Percentiles rank a stretch among this genome's conserved stretches.
phyloP scores from a whole-genome alignment of 495 filamentous ascomycete genomes.

The Penicillium soppii region DNA sequence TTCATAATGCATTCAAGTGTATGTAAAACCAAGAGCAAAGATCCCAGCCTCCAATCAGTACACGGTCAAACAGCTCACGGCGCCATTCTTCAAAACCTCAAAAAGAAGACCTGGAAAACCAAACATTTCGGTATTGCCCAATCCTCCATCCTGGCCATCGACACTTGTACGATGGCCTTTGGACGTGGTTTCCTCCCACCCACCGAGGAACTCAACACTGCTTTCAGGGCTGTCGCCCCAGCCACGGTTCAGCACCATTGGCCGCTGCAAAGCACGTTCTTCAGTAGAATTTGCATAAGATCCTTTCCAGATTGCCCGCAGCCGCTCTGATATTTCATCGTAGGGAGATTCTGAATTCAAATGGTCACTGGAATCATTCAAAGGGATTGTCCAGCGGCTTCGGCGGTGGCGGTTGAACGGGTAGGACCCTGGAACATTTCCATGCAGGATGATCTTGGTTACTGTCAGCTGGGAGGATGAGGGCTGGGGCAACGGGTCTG shows the following conservation, averaged over 20 bases:
- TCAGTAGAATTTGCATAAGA: constrained; percentile 62
- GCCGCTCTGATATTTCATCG: constrained; percentile 60
- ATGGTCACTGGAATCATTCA: constrained; percentile 28
- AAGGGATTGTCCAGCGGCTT: constrained; percentile 79
- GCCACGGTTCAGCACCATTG: constrained; percentile 86
- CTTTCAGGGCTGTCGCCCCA: constrained; percentile 91
- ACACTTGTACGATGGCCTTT: constrained; percentile 40
- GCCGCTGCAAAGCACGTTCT: constrained; percentile 62
- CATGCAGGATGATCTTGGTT: constrained; percentile 87
- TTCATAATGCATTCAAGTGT: constrained; percentile 8
- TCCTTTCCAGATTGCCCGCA: constrained; percentile 70
- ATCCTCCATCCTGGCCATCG: constrained; percentile 53
- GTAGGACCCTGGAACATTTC: constrained; percentile 92
- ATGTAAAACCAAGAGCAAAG: not conserved
- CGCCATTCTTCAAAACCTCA: constrained; percentile 91
- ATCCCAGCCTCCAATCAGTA: constrained; percentile 51
- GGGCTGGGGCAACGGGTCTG: constrained; percentile 37
- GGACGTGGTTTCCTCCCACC: constrained; percentile 76
- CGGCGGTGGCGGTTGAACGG: constrained; percentile 93
- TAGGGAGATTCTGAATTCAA: constrained; percentile 79
- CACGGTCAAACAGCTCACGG: constrained; percentile 85
- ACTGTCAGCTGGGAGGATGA: constrained; percentile 67
- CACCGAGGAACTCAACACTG: constrained; percentile 83
- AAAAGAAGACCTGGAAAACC: constrained; percentile 93
- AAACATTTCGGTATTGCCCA: constrained; percentile 83